A percentile compares a stretch with the other conserved stretches of the same genome.
Evolutionary conservation across 2,329 filamentous ascomycete species (phyloP).

Genomic region (Fusarium nygamai): DNA sequence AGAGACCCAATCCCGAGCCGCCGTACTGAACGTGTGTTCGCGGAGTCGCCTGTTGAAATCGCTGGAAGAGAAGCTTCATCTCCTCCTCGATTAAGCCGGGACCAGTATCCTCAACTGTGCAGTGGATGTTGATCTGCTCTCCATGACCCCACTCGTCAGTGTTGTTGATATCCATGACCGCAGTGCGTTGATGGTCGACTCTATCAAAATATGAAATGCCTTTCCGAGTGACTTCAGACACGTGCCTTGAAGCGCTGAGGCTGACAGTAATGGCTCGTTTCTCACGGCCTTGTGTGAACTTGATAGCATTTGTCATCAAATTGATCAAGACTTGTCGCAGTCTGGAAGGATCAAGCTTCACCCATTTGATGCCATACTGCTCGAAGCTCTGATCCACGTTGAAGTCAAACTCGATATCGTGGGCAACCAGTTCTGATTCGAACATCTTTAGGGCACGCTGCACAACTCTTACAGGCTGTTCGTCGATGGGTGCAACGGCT

Average conservation of each 20-base stretch:
- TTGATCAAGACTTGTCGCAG: slow-evolving; percentile 82
- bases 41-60: slow-evolving; percentile 75
- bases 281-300: slow-evolving; percentile 70
- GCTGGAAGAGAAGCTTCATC: slow-evolving; percentile 72
- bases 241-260: slow-evolving; percentile 69
- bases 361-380: slow-evolving; percentile 73
- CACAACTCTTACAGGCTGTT: slow-evolving; percentile 74
- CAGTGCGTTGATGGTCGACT: slow-evolving; percentile 50
- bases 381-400: slow-evolving; percentile 74
- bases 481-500: slow-evolving; percentile 75
- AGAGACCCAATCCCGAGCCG: slow-evolving; percentile 75
- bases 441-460: slow-evolving; percentile 81
- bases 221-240: slow-evolving; percentile 52
- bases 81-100: slow-evolving; percentile 72
- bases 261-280: slow-evolving; percentile 70
- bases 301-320: slow-evolving; percentile 74
- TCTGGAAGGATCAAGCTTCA: slow-evolving; percentile 78
- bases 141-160: slow-evolving; percentile 76
- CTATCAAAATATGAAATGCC: slow-evolving; percentile 60
- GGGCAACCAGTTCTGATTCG: slow-evolving; percentile 76
- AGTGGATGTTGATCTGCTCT: slow-evolving; percentile 76
- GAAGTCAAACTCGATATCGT: slow-evolving; percentile 77
- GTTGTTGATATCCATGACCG: slow-evolving; percentile 57
- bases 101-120: slow-evolving; percentile 77
- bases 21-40: slow-evolving; percentile 78